These are phyloP conservation scores for Cordyceps sp. DNA, from an alignment of 2,329 filamentous ascomycete species.

Conservation along the genomic window DNA sequence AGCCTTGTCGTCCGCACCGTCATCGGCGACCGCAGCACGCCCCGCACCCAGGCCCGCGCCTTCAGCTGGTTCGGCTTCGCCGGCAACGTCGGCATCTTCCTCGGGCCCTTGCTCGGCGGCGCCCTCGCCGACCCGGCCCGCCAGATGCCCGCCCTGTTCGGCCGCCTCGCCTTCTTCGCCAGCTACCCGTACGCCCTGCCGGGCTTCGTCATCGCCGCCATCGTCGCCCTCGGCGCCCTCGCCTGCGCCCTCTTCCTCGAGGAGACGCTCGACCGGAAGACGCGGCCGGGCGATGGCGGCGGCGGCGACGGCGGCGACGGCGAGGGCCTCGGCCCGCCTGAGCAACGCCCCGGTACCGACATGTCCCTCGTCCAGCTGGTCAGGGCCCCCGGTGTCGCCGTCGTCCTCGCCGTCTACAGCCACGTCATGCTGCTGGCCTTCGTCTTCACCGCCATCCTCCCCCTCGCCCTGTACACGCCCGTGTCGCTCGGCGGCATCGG, in stretches of 20 bases:
- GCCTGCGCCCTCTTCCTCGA: constrained; percentile 39
- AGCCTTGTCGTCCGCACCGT: constrained; percentile 63
- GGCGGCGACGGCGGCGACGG: background rate
- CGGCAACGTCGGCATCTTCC: constrained; percentile 56
- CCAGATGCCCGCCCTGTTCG: constrained; percentile 42
- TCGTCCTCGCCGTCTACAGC: constrained; percentile 48
- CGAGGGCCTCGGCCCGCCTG: too few relatives aligned
- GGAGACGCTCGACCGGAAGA: constrained; percentile 34
- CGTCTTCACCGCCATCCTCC: constrained; percentile 52
- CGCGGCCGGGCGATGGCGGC: background rate
- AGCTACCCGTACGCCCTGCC: constrained; percentile 37
- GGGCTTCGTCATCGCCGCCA: constrained; percentile 35
- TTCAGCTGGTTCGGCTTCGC: constrained; percentile 67
- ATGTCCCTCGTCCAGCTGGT: constrained; percentile 27
- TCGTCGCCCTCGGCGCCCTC: constrained; percentile 37
- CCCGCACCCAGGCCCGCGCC: constrained; percentile 51
- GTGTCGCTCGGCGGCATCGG: constrained; percentile 46
- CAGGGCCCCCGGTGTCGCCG: constrained; percentile 44
- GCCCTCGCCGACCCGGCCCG: constrained; percentile 47
- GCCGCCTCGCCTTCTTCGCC: constrained; percentile 24
- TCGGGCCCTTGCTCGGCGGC: constrained; percentile 57
- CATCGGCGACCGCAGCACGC: constrained; percentile 56
- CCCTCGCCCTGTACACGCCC: constrained; percentile 52
- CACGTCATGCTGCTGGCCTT: constrained; percentile 54
- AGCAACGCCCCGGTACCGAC: too few relatives aligned